Evolutionary conservation across 2,329 filamentous ascomycete genomes (phyloP), one percentile per base, ranked within the genome.

Genomic region (Fusarium denticulatum): DNA sequence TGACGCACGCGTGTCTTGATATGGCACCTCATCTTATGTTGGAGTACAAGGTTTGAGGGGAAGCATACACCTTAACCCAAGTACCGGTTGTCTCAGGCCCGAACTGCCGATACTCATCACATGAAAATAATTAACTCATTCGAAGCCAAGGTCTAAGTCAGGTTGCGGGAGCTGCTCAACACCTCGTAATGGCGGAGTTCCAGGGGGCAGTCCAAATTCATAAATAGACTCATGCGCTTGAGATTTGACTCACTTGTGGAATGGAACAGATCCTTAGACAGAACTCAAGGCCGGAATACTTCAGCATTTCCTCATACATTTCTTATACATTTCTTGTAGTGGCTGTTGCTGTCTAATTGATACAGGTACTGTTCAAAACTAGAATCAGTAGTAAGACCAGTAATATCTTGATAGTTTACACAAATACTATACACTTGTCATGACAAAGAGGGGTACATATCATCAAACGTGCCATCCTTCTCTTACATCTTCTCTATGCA

Each of bases 1-100:
- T 74, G 72, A 74, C 72, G 71, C 72, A 74, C 47, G 49, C 71
- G 36, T 69, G 64, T 74, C 68, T 69, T 36, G 39, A 39, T 47
- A 60, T 62, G 63, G 60, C 71, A 62, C 45, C 45, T 69, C 67
- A 53, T 69, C n/a, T 42, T 50, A 40, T 37, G 45, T 47, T 36
- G 39, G 55, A 70, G 52, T 74, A 74, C 71, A 74, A 66, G 42
- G 16, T 59, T 50, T 60, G 47, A 55, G 46, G 56, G 50, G 71
- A n/a, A 59, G 26, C 22, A 26, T 39, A 42, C 71, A 61, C 57
- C 24, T 42, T 62, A 65, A 53, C 18, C 7, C 45, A 65, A 72
- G 71, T 74, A 74, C 64, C 60, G 64, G 42, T 30, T 36, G 57
- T 66, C 53, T 72, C 36, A 69, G 58, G 62, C 46, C 71, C 59